phyloP scores from a whole-genome alignment of 192 early-diverging fungal genomes.

The Rhizophlyctis rosea region DNA sequence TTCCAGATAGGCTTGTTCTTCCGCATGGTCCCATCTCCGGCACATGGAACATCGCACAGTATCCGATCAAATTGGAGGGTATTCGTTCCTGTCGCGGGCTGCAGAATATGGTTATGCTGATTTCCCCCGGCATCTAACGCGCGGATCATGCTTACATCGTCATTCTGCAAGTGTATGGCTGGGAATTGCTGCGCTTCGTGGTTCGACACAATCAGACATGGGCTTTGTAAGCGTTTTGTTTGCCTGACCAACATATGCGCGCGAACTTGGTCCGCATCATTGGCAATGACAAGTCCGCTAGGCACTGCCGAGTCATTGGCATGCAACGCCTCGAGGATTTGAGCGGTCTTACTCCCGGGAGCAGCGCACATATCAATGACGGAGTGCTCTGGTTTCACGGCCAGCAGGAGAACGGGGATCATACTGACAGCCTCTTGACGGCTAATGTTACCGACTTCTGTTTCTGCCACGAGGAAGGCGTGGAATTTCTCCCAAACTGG shows the following conservation, averaged over 20 bases:
- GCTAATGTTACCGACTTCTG: slow-evolving; percentile 96
- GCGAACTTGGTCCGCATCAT: slow-evolving; percentile 90
- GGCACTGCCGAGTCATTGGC: slow-evolving; percentile 32
- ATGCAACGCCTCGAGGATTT: slow-evolving; percentile 57
- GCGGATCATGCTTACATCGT: slow-evolving; percentile 24
- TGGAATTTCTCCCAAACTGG: slow-evolving; percentile 81
- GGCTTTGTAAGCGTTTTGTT: slow-evolving; percentile 88
- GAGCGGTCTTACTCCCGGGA: slow-evolving; percentile 97
- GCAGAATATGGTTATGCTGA: too few relatives aligned
- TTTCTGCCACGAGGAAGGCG: slow-evolving; percentile 92
- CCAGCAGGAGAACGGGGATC: slow-evolving; percentile 93
- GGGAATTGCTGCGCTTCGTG: slow-evolving; percentile 92
- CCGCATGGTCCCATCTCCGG: slow-evolving; percentile 95
- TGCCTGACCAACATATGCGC: slow-evolving; percentile 94
- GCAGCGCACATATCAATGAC: slow-evolving; percentile 75
- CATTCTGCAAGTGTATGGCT: slow-evolving; percentile 53
- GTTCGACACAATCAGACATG: slow-evolving; percentile 91
- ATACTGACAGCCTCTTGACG: slow-evolving; percentile 97
- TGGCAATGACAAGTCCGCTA: slow-evolving; percentile 84
- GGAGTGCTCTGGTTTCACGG: slow-evolving; percentile 81
- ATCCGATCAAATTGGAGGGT: slow-evolving; percentile 92
- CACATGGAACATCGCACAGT: slow-evolving; percentile 95
- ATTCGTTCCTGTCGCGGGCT: slow-evolving; percentile 7
- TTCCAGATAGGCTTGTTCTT: slow-evolving; percentile 94
- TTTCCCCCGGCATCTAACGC: too few relatives aligned